A percentile compares a stretch with the other conserved stretches of the same genome.
phyloP scores from a whole-genome alignment of 345 rosid species.

The Boechera divaricarpa region DNA sequence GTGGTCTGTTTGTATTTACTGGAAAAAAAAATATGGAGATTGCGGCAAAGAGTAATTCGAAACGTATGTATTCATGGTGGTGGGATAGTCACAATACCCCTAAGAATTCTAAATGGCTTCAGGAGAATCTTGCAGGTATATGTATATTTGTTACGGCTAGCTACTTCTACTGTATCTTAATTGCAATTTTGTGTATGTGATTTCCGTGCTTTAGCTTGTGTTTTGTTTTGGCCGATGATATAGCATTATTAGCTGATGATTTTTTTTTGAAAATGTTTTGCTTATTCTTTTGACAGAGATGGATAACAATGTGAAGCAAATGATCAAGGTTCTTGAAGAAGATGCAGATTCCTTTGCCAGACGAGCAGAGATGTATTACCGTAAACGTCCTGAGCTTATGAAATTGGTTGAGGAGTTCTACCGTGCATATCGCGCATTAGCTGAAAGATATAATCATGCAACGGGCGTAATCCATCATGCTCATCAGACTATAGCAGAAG shows the following conservation, averaged over 20 bases:
- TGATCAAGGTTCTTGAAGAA: slow-evolving; percentile 95
- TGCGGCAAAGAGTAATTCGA: slow-evolving; percentile 52
- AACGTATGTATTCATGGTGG: slow-evolving; percentile 94
- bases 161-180: not conserved
- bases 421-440: slow-evolving; percentile 94
- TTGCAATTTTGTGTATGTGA: not conserved
- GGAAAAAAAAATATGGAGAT: slow-evolving; percentile 29
- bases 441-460: slow-evolving; percentile 96
- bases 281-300: slow-evolving; percentile 58
- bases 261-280: not conserved
- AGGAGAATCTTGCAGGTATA: slow-evolving; percentile 89
- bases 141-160: not conserved
- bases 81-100: slow-evolving; percentile 99
- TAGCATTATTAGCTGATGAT: not conserved
- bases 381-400: slow-evolving; percentile 93
- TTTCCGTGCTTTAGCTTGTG: not conserved
- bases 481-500: slow-evolving; percentile 87
- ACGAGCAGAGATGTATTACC: slow-evolving; percentile 96
- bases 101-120: slow-evolving; percentile 95
- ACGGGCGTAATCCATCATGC: slow-evolving; percentile 89
- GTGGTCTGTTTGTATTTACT: slow-evolving; percentile 14
- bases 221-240: not conserved
- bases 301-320: slow-evolving; percentile 89
- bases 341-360: slow-evolving; percentile 98
- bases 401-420: slow-evolving; percentile 95